These are phyloP conservation scores for Herpetospermum pedunculosum DNA, from an alignment of 306 rosid species.

Conservation along the genomic window DNA sequence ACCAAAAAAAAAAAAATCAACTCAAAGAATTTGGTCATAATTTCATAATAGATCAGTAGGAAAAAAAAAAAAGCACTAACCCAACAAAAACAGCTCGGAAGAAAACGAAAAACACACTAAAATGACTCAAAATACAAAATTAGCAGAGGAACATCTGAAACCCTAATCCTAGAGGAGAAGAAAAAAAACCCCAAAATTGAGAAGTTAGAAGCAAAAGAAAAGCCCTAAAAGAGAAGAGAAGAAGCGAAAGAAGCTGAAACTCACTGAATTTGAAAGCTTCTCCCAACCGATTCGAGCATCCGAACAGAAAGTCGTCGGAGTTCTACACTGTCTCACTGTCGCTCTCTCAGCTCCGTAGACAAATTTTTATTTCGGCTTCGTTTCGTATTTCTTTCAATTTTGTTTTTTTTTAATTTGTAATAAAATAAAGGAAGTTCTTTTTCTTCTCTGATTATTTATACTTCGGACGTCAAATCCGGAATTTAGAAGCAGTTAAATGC, in stretches of 20 bases:
- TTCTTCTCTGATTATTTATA: constrained; percentile 16
- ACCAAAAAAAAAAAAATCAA: not conserved
- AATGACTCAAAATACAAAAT: constrained; percentile 5
- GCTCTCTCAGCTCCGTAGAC: constrained; percentile 10
- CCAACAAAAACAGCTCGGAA: not conserved
- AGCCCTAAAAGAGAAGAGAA: not conserved
- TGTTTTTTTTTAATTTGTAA: not conserved
- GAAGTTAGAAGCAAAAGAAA: not conserved
- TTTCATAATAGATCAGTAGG: not conserved
- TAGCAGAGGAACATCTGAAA: constrained; percentile 12
- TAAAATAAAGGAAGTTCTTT: constrained; percentile 11
- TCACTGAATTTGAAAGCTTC: constrained; percentile 27
- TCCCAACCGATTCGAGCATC: constrained; percentile 15
- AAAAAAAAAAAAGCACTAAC: not conserved
- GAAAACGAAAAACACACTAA: not conserved
- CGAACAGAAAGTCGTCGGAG: constrained; percentile 26
- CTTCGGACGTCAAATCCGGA: constrained; percentile 81
- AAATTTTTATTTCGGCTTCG: not conserved
- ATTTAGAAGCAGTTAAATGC: constrained; percentile 48
- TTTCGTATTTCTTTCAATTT: not conserved
- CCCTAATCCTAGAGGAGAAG: constrained; percentile 45
- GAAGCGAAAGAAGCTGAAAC: constrained; percentile 10
- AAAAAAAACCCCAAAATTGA: not conserved
- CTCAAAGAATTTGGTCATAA: not conserved
- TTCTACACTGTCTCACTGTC: constrained; percentile 21